Evolutionary conservation across 2,329 filamentous ascomycete species (phyloP), one percentile per base, ranked within the genome.

Genomic region (Pseudogymnoascus sp.): DNA sequence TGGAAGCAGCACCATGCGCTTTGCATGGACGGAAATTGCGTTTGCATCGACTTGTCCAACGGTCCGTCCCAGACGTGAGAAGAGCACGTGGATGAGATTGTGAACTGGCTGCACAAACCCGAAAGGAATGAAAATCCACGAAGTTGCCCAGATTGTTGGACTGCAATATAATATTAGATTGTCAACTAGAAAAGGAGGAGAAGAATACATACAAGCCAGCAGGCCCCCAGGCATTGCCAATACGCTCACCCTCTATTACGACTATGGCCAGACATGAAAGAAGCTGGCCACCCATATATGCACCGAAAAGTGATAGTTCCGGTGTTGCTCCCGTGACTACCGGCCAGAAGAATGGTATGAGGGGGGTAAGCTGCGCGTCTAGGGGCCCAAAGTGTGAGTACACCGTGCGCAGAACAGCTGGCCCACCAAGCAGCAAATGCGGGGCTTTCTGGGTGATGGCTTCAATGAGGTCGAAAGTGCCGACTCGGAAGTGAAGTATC

Each of bases 161-260:
- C 43, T 50, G 22, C 14, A 30, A 28, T 8, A 30, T 3, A 0
- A 30, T 15, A 14, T 50, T 50, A 50, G 43, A 28, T 11, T 50
- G 11, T 6, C n/a, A 6, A 2, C 14, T 2, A 15, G 14, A 15
- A 28, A n/a, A 28, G 2, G 1, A 47, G 22, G 22, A 15, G 6
- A 15, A 3, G 7, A 50, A 30, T 4, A 69, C 75, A 60, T 73
- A 79, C 77, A 74, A 76, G 36, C 74, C 74, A 39, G 75, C 69
- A 15, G 75, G 59, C 5, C 70, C 76, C 58, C 75, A 70, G 11
- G 71, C 66, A 66, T 80, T 79, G 0, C 77, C 77, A 15, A 66
- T 67, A 41, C 78, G 71, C 69, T 77, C 73, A 9, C 75, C 71
- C 64, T 81, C 78, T 61, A 80, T 68, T 2, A 73, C 68, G 22